Conservation (phyloP, 805 yeast species). For the Starmerella floricola region DNA sequence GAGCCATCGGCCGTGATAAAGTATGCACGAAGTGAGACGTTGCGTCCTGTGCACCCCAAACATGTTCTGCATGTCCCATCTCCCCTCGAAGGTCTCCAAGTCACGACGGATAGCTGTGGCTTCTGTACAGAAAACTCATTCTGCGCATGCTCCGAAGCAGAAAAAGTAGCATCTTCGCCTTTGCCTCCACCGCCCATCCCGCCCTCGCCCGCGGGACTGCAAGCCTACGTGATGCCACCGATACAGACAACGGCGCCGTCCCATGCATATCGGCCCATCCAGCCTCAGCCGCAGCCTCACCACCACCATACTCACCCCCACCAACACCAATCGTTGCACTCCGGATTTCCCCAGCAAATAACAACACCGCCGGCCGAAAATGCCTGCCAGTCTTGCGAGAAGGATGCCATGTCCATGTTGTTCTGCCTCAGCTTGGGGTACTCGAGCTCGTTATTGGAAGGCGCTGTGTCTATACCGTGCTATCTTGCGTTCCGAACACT, state of each 20-base stretch:
- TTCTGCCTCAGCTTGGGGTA: constrained; percentile 47
- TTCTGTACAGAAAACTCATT: constrained; percentile 82
- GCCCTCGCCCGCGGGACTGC: neutral
- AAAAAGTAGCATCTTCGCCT: constrained; percentile 33
- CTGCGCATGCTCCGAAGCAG: constrained; percentile 62
- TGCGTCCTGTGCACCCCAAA: constrained; percentile 14
- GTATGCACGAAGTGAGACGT: constrained; percentile 3
- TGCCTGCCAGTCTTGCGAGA: constrained; percentile 34
- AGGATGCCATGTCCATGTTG: constrained; percentile 64
- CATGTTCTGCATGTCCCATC: constrained; percentile 9
- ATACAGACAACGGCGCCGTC: neutral
- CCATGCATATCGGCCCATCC: too few species aligned
- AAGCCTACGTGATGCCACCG: neutral
- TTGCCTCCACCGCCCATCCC: neutral
- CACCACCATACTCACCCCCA: too few species aligned
- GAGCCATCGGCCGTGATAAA: neutral
- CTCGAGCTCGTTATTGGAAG: constrained; percentile 20
- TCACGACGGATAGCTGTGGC: constrained; percentile 49
- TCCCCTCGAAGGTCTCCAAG: constrained; percentile 11
- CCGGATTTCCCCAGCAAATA: too few species aligned
- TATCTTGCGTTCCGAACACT: constrained; percentile 75
- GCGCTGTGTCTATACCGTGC: constrained; percentile 49
- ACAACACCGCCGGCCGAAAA: too few species aligned
- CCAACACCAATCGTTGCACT: too few species aligned
- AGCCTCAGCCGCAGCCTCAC: too few species aligned